phyloP scores from a whole-genome alignment of 176 grass and related monocot species.

The Ananas comosus region DNA sequence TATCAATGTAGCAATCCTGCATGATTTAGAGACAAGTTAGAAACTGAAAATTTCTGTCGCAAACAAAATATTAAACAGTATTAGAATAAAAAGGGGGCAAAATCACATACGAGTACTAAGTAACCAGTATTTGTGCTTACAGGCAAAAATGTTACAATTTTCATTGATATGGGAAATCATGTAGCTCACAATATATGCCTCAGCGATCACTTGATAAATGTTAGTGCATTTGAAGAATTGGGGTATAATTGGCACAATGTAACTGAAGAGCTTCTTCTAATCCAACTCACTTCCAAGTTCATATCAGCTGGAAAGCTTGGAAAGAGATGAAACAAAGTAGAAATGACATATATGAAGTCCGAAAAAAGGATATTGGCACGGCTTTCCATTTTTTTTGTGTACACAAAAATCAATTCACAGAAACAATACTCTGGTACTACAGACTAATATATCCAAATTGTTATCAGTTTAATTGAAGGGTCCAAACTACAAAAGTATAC shows the following conservation, averaged over 20 bases:
- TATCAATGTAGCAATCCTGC: conserved; percentile 97
- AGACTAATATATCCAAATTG: background rate
- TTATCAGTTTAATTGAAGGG: too few relatives aligned
- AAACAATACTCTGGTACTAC: background rate
- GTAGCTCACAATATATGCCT: background rate
- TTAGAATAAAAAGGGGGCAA: too few relatives aligned
- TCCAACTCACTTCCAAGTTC: too few relatives aligned
- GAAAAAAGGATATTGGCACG: too few relatives aligned
- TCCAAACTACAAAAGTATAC: too few relatives aligned
- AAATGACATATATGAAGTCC: too few relatives aligned
- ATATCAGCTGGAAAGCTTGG: too few relatives aligned
- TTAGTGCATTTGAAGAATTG: background rate
- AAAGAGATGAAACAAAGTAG: too few relatives aligned
- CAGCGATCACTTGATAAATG: background rate
- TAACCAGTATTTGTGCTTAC: background rate
- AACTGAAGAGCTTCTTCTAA: background rate
- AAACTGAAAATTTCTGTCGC: background rate
- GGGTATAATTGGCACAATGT: background rate
- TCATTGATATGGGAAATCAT: too few relatives aligned
- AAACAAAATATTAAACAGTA: background rate
- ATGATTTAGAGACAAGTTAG: conserved; percentile 2
- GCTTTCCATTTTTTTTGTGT: too few relatives aligned
- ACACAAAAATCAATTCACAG: background rate
- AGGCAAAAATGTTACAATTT: background rate
- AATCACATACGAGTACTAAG: too few relatives aligned